Conservation (phyloP, 768 basidiomycete species). For the Trametopsis cervina region DNA sequence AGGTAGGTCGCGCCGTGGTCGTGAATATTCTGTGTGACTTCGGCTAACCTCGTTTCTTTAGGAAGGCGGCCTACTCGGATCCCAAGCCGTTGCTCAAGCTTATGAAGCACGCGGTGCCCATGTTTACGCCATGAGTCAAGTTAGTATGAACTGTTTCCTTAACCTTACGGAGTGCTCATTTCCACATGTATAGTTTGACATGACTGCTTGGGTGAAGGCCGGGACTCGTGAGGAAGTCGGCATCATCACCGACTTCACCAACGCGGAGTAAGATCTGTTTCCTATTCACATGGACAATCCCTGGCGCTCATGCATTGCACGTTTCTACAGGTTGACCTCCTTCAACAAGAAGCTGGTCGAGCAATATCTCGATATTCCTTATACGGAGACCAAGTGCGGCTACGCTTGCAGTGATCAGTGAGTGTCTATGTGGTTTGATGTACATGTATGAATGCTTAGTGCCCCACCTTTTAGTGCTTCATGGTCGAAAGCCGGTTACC, state of each 20-base stretch:
- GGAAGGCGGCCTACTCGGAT: conserved; percentile 84
- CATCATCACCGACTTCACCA: conserved; percentile 79
- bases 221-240: conserved; percentile 60
- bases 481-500: conserved; percentile 83
- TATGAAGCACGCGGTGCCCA: conserved; percentile 60
- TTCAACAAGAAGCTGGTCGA: conserved; percentile 77
- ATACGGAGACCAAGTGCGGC: conserved; percentile 82
- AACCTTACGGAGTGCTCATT: conserved; percentile 2
- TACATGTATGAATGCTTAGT: conserved; percentile 21
- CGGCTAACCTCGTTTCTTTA: conserved; percentile 20
- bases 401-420: conserved; percentile 95
- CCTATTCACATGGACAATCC: background rate
- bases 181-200: conserved; percentile 55
- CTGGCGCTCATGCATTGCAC: conserved; percentile 5
- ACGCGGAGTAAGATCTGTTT: conserved; percentile 26
- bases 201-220: conserved; percentile 91
- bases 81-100: conserved; percentile 78
- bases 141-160: conserved; percentile 22
- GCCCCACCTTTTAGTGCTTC: conserved; percentile 48
- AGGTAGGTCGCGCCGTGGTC: conserved; percentile 39
- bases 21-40: background rate
- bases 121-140: conserved; percentile 82
- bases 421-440: conserved; percentile 22
- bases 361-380: conserved; percentile 78
- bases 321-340: conserved; percentile 58